These are phyloP conservation scores for Alternaria atra DNA, from an alignment of 2,329 filamentous ascomycete species.

Conservation along the genomic window DNA sequence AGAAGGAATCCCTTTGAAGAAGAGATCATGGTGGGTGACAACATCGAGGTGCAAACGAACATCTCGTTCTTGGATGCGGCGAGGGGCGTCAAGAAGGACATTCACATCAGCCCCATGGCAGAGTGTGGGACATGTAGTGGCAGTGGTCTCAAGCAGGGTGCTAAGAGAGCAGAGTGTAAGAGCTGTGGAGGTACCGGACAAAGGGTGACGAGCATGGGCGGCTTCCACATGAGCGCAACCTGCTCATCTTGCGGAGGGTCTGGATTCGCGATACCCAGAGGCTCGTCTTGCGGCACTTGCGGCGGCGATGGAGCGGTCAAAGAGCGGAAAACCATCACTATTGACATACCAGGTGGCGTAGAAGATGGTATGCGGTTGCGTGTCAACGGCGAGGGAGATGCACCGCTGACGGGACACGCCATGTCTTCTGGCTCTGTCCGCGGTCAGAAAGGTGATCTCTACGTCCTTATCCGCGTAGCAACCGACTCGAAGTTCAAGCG, in stretches of 20 bases:
- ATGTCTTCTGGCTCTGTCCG: conserved; percentile 67
- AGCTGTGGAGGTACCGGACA: conserved; percentile 87
- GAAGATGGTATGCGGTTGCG: conserved; percentile 95
- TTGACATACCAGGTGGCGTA: conserved; percentile 94
- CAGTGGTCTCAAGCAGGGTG: conserved; percentile 82
- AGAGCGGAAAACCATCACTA: conserved; percentile 81
- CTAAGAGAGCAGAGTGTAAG: conserved; percentile 76
- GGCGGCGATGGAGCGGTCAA: conserved; percentile 83
- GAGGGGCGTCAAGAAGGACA: conserved; percentile 88
- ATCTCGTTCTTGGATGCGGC: conserved; percentile 97
- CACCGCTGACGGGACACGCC: conserved; percentile 77
- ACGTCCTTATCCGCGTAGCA: conserved; percentile 89
- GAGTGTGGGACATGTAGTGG: conserved; percentile 85
- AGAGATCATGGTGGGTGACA: conserved; percentile 86
- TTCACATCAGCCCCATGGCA: conserved; percentile 82
- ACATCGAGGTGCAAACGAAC: conserved; percentile 92
- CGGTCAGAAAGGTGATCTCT: conserved; percentile 84
- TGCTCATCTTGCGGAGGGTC: conserved; percentile 83
- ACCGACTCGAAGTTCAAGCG: conserved; percentile 89
- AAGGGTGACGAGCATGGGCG: conserved; percentile 87
- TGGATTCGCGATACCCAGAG: conserved; percentile 78
- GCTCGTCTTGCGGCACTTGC: conserved; percentile 82
- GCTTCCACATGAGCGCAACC: conserved; percentile 95
- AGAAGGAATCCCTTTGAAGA: conserved; percentile 78
- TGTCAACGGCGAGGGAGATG: conserved; percentile 86